Conservation (phyloP, 1,284 basidiomycete genomes). For the Sporisorium reilianum region DNA sequence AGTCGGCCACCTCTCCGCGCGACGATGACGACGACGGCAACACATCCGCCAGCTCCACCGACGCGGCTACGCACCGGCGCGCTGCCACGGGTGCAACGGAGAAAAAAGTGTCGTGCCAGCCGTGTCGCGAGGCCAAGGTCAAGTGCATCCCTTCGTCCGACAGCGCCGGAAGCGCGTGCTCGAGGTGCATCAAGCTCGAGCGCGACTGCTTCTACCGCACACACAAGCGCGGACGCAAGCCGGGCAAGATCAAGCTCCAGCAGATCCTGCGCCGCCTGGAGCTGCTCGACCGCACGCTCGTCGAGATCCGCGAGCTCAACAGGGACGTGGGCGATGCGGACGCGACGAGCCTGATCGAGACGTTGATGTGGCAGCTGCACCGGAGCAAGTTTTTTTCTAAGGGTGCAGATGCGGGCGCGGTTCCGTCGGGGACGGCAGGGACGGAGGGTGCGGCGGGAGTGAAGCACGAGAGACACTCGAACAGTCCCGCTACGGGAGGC, state of each 20-base stretch:
- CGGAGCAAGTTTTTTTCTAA: slow-evolving; percentile 36
- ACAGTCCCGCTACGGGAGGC: background rate
- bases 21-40: too few relatives aligned
- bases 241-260: slow-evolving; percentile 50
- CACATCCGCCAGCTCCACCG: too few relatives aligned
- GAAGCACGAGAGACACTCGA: slow-evolving; percentile 1
- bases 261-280: slow-evolving; percentile 37
- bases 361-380: slow-evolving; percentile 34
- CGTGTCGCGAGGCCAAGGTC: slow-evolving; percentile 44
- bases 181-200: slow-evolving; percentile 30
- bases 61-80: too few relatives aligned
- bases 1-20: too few relatives aligned
- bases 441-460: background rate
- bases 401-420: background rate
- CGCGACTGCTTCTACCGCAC: slow-evolving; percentile 27
- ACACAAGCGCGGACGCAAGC: slow-evolving; percentile 43
- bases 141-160: slow-evolving; percentile 25
- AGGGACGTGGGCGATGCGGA: slow-evolving; percentile 29
- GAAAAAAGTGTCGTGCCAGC: slow-evolving; percentile 43
- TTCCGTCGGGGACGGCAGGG: too few relatives aligned
- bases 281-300: slow-evolving; percentile 27
- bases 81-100: too few relatives aligned
- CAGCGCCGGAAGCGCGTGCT: slow-evolving; percentile 4
- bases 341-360: slow-evolving; percentile 29
- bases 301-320: slow-evolving; percentile 34